A percentile compares a stretch with the other conserved stretches of the same genome.
These are phyloP conservation scores for Miscanthus lutarioriparius DNA, from an alignment of 176 grass and related monocot genomes.

Conservation along the genomic window DNA sequence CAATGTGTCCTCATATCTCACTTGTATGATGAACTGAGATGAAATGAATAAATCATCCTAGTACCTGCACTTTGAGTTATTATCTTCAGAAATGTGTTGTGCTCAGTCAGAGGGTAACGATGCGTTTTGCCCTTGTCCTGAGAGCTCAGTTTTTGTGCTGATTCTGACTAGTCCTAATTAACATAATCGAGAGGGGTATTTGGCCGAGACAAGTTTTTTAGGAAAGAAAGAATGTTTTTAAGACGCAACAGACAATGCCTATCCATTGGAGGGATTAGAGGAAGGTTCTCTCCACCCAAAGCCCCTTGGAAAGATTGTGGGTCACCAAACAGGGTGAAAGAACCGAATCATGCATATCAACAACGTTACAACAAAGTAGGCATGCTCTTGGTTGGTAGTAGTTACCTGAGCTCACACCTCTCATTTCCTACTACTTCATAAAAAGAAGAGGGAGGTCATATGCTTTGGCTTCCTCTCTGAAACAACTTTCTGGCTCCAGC, in stretches of 20 bases:
- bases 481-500: neutral
- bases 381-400: constrained; percentile 66
- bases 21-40: neutral
- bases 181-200: neutral
- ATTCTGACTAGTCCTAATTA: neutral
- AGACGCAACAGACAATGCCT: neutral
- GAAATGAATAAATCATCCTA: constrained; percentile 20
- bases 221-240: neutral
- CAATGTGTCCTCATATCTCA: neutral
- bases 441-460: constrained; percentile 27
- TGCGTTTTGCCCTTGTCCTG: neutral
- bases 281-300: constrained; percentile 28
- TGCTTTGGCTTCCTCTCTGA: constrained; percentile 45
- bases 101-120: constrained; percentile 5
- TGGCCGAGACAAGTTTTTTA: neutral
- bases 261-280: neutral
- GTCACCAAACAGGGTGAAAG: constrained; percentile 52
- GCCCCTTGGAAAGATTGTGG: constrained; percentile 65
- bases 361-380: constrained; percentile 46
- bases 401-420: constrained; percentile 43
- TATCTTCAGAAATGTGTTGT: neutral
- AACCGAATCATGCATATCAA: neutral
- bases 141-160: neutral
- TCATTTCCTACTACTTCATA: constrained; percentile 25
- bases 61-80: constrained; percentile 1